phyloP scores from a whole-genome alignment of 2,329 filamentous ascomycete species.

The Eurotiales sp. region DNA sequence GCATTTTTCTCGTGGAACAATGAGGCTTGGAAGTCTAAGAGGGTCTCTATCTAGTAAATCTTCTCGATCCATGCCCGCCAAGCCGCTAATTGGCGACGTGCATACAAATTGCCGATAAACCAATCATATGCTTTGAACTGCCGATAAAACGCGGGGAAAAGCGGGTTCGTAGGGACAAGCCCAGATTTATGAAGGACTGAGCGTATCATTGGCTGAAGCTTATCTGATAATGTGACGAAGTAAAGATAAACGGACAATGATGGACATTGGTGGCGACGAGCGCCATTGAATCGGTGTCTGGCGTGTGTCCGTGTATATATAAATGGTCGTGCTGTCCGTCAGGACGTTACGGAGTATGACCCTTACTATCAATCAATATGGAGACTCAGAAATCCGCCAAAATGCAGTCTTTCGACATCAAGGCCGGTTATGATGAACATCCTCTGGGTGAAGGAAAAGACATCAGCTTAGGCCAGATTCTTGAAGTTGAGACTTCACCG shows the following conservation, averaged over 20 bases:
- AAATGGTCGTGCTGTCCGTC: too few species aligned
- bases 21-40: too few species aligned
- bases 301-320: too few species aligned
- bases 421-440: background rate
- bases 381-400: background rate
- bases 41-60: too few species aligned
- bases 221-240: too few species aligned
- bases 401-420: background rate
- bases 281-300: too few species aligned
- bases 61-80: too few species aligned
- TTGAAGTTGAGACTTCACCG: conserved; percentile 2
- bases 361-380: background rate
- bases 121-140: background rate
- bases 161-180: background rate
- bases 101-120: conserved; percentile 3
- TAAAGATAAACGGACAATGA: too few species aligned
- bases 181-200: background rate
- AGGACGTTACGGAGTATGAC: too few species aligned
- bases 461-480: conserved; percentile 7
- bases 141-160: background rate
- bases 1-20: too few species aligned
- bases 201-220: background rate
- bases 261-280: too few species aligned
- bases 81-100: conserved; percentile 11
- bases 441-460: background rate